Base-by-base conservation (phyloP, 1,139 yeast genomes). In the Pichia sp. region DNA sequence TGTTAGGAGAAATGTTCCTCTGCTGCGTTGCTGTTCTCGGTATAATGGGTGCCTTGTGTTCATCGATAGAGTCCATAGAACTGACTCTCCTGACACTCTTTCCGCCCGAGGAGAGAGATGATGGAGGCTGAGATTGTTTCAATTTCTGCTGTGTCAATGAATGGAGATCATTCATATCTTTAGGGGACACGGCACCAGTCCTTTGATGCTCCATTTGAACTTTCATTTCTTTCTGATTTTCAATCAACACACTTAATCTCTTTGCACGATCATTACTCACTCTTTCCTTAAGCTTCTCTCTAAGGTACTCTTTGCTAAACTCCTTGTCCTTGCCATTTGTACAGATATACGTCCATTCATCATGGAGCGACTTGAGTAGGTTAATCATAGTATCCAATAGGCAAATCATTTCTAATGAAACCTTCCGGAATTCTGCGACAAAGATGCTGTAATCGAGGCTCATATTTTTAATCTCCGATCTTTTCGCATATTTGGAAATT, bases 401-500 rank as follows among this genome's bases (percentile, higher is more conserved):
- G 1, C 38, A 38, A 29, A 47, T 37, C 9, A 56, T 52, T 8
- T 53, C 56, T 6, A 40, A 39, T 4, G 56, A 43, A 6, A 49
- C 49, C 30, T 50, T 52, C 17, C 47, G 42, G 33, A 72, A 60
- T 33, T 72, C 77, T n/a, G 37, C 13, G 52, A 42, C 5, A 69
- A 51, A 30, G 53, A 61, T 32, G 15, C 25, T 27, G 11, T 23
- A 37, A 22, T 40, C 44, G 12, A 33, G 18, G 14, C 17, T 32
- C 4, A 38, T 4, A 24, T 40, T 34, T 28, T 34, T 40, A 33
- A 67, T 66, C 4, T 62, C 49, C 64, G 46, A 60, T 25, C 67
- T 68, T 31, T 77, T 60, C 2, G 76, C 59, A 26, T 69, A 64
- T 39, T 73, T 62, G 0, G 76, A 62, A 27, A 75, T 59, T 7